Evolutionary conservation across 2,329 filamentous ascomycete species (phyloP).

Genomic region (Alternaria sp.): DNA sequence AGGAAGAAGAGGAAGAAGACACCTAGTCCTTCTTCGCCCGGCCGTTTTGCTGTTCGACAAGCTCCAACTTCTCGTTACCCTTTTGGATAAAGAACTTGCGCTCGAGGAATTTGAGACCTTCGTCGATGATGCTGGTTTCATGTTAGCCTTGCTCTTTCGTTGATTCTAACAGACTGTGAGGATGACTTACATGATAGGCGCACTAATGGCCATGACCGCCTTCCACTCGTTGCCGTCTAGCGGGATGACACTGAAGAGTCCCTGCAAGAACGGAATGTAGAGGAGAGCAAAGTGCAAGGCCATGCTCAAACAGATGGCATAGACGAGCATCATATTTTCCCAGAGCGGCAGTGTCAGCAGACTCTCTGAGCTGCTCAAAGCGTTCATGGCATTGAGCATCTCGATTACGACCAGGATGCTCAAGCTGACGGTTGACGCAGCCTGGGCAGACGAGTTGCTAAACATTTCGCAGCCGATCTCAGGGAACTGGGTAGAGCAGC

Average conservation of each 20-base stretch:
- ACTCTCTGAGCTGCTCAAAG: constrained; percentile 92
- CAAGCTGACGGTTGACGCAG: constrained; percentile 90
- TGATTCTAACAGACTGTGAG: neutral
- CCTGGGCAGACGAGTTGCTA: constrained; percentile 80
- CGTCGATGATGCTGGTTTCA: constrained; percentile 72
- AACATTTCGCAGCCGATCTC: constrained; percentile 95
- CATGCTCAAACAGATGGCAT: constrained; percentile 93
- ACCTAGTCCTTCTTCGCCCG: constrained; percentile 39
- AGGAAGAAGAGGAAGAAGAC: neutral
- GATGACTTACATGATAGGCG: constrained; percentile 83
- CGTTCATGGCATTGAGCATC: constrained; percentile 99
- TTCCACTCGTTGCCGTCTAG: constrained; percentile 88
- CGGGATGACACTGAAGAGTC: constrained; percentile 88
- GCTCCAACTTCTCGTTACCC: constrained; percentile 22
- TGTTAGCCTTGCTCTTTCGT: constrained; percentile 20
- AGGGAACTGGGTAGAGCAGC: constrained; percentile 83
- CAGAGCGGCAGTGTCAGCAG: constrained; percentile 93
- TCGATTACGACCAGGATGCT: constrained; percentile 95
- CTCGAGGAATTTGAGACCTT: constrained; percentile 80
- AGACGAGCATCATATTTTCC: constrained; percentile 98
- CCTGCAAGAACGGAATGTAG: constrained; percentile 88
- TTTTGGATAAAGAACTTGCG: constrained; percentile 45
- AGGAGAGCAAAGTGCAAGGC: constrained; percentile 90
- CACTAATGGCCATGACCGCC: constrained; percentile 85
- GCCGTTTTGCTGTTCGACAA: constrained; percentile 26